Percentiles rank a stretch among this genome's conserved stretches.
Conservation (phyloP, 1,139 yeast species). For the Meyerozyma smithsonii region DNA sequence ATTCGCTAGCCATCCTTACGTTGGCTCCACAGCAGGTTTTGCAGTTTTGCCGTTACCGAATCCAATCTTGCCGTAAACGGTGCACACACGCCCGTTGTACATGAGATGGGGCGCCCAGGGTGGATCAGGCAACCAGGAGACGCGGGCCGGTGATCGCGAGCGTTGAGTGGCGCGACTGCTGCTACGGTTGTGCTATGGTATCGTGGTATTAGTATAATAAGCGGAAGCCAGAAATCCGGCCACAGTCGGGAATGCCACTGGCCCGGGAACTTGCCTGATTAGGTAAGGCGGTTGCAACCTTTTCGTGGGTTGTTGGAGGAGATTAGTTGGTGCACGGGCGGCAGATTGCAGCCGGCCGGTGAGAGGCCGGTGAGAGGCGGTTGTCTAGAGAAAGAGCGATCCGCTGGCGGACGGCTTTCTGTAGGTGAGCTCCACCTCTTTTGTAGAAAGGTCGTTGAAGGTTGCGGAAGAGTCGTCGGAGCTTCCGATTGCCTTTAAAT, state of each 20-base stretch:
- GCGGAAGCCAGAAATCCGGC: too few relatives aligned
- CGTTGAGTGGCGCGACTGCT: too few relatives aligned
- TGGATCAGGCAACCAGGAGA: too few relatives aligned
- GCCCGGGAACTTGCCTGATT: neutral
- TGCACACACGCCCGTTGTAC: neutral
- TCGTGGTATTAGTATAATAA: too few relatives aligned
- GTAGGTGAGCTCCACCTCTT: conserved; percentile 4
- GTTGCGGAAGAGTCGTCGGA: conserved; percentile 5
- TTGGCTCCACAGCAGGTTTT: neutral
- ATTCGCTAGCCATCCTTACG: neutral
- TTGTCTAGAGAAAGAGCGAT: conserved; percentile 11
- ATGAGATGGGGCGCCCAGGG: neutral
- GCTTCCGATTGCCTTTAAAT: conserved; percentile 4
- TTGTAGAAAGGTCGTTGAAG: neutral
- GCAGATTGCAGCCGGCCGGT: neutral
- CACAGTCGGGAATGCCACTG: neutral
- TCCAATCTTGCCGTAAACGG: conserved; percentile 3
- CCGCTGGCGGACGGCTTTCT: conserved; percentile 15
- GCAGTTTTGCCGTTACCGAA: conserved; percentile 1
- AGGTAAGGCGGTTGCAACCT: neutral
- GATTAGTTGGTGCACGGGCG: neutral
- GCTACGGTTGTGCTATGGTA: too few relatives aligned
- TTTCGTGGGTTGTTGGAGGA: neutral
- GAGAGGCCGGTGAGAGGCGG: neutral
- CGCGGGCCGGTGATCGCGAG: too few relatives aligned